Evolutionary conservation across 768 basidiomycete species (phyloP).

Genomic region (Lentinus brumalis): DNA sequence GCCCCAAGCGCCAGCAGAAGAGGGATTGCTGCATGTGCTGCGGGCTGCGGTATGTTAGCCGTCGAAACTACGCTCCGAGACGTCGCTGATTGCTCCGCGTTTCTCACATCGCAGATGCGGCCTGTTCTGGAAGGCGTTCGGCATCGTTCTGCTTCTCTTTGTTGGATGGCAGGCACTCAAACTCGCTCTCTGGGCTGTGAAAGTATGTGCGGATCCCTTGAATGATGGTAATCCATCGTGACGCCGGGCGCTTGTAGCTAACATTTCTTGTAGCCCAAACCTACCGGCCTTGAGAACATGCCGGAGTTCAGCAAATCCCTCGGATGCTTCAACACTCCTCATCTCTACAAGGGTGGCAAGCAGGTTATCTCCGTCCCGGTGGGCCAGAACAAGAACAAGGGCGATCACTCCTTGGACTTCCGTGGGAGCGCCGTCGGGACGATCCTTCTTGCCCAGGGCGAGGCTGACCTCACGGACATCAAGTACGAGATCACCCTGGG

Average conservation of each 20-base stretch:
- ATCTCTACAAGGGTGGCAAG: conserved; percentile 43
- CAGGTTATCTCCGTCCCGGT: conserved; percentile 43
- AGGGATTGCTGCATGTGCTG: conserved; percentile 53
- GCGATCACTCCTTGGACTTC: conserved; percentile 50
- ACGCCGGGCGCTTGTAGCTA: too few species aligned
- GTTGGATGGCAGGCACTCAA: conserved; percentile 45
- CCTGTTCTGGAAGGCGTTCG: conserved; percentile 57
- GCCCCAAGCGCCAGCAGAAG: conserved; percentile 36
- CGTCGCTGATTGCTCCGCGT: background rate
- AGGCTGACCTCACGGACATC: conserved; percentile 42
- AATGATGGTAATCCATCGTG: too few species aligned
- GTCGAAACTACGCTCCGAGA: background rate
- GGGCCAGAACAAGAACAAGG: conserved; percentile 28
- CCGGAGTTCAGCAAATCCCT: conserved; percentile 56
- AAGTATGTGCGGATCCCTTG: conserved; percentile 34
- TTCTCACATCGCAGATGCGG: conserved; percentile 41
- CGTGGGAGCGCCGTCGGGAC: conserved; percentile 53
- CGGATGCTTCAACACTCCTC: conserved; percentile 47
- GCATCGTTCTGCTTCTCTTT: conserved; percentile 46
- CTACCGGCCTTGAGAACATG: conserved; percentile 57
- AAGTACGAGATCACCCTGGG: conserved; percentile 52
- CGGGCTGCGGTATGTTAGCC: conserved; percentile 44
- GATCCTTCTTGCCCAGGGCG: conserved; percentile 48
- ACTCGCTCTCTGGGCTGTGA: conserved; percentile 49
- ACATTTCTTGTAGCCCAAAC: conserved; percentile 38